Percentiles rank a stretch among this genome's conserved stretches.
Evolutionary conservation across 1,284 basidiomycete genomes (phyloP).

Genomic region (Ceratobasidium sp.): DNA sequence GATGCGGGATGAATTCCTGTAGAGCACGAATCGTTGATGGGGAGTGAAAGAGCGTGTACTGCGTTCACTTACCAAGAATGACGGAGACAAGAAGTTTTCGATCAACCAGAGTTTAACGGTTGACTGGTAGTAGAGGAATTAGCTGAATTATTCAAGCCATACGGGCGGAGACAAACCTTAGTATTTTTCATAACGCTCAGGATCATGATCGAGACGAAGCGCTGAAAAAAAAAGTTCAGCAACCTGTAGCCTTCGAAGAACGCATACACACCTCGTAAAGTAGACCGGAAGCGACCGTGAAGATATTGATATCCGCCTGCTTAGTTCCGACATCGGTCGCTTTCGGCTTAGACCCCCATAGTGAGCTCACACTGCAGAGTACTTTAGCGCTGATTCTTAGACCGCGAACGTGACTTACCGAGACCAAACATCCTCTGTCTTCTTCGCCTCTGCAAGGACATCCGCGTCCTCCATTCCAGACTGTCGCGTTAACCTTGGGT

Average conservation of each 20-base stretch:
- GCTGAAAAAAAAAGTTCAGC: conserved; percentile 60
- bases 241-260: conserved; percentile 32
- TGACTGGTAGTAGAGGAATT: conserved; percentile 49
- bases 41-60: background rate
- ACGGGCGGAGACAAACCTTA: conserved; percentile 57
- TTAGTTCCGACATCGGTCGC: conserved; percentile 28
- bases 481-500: conserved; percentile 77
- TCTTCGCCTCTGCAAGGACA: conserved; percentile 63
- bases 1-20: conserved; percentile 93
- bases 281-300: conserved; percentile 96
- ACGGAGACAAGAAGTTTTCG: conserved; percentile 97
- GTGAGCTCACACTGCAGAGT: background rate
- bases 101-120: conserved; percentile 99
- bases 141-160: background rate
- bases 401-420: conserved; percentile 28
- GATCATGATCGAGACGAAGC: conserved; percentile 98
- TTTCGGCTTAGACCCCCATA: conserved; percentile 41
- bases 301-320: conserved; percentile 96
- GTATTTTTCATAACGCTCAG: conserved; percentile 95
- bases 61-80: conserved; percentile 77
- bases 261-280: conserved; percentile 82
- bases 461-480: conserved; percentile 84
- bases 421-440: conserved; percentile 31
- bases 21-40: background rate
- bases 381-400: background rate